Base-by-base conservation (phyloP, 371 early-diverging fungal genomes). In the Mucor indicus region DNA sequence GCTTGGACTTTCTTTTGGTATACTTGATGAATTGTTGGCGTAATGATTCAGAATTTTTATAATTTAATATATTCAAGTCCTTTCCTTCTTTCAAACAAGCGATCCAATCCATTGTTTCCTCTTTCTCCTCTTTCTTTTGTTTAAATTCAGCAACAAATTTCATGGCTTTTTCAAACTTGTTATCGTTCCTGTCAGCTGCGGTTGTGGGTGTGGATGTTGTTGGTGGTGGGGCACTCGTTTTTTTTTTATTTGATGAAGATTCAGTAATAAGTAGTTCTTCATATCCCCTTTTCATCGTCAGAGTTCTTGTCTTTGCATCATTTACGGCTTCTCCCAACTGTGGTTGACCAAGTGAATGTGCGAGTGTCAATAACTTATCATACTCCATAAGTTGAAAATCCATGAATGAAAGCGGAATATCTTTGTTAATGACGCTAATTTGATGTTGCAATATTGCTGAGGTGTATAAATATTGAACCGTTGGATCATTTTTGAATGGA, bases 1-100 rank as follows among this genome's bases (percentile, higher is more conserved):
- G 29, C n/a, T 43, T n/a, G 23, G 36, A 13, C 36, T 50, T 50
- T 50, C 50, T 29, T 50, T 50, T 50, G 21, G 21, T 48, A 38
- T 48, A 48, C 29, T 50, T 43, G 50, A 29, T 12, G 37, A 50
- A 50, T 50, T 50, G 43, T 13, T 20, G 44, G 52, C 45, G 44
- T 52, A 44, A 52, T 52, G 45, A 52, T 52, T 52, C 52, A 15
- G 51, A 15, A 44, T 51, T 51, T 51, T 44, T 44, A 44, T 44
- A 51, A 29, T 51, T 51, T 23, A 51, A 51, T 20, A 31, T 49
- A 2, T 42, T 42, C 7, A 52, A 52, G 24, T 39, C 25, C 40
- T 44, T 32, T 25, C 45, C 52, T 52, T 52, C 52, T 52, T 52
- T 39, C 20, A 44, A 33, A 38, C 52, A 52, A 29, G 52, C 24